Base-by-base conservation (phyloP, 2,329 filamentous ascomycete species). In the Penicillium oxalicum region DNA sequence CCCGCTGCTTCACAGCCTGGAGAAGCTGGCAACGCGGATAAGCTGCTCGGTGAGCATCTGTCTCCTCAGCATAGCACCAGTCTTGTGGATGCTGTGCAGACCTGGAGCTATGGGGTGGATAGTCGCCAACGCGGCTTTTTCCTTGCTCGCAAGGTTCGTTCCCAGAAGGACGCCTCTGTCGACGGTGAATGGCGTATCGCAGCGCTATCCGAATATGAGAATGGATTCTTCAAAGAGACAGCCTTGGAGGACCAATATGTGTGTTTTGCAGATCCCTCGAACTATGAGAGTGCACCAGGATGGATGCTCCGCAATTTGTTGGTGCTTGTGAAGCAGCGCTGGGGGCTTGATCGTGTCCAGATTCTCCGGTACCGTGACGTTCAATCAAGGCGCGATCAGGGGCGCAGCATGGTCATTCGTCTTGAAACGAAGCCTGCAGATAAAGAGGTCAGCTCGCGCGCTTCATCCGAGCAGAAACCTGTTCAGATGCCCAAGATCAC, bases 251-350 rank as follows among this genome's bases (percentile, higher is more conserved):
- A 97, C 66, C 81, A 81, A 52, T 96, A 85, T 63, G 79, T 97
- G 18, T 84, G 86, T 44, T 97, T 98, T 65, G 87, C 87, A 18
- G 93, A 98, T 65, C 88, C 93, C 0, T 97, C 93, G 0, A 95
- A 89, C 18, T 97, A 95, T 64, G 75, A 84, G 0, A 81, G 87
- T 50, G 87, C 90, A 42, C 91, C 93, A 1, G 90, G 90, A 0
- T 98, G 93, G 93, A 89, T 91, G 66, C 71, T 98, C 42, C 80
- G 93, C 45, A 98, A 98, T 62, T 76, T 97, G 1, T 75, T 98
- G 13, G 80, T 95, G 4, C 77, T 98, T 24, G 81, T 96, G 12
- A 82, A 88, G 48, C 86, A 91, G 56, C 80, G 90, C 13, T 98
- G 88, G 75, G 81, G 82, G 44, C 74, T 95, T 45, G 77, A 78